Conservation (phyloP, 2,329 filamentous ascomycete genomes). For the Xylaria hypoxylon region DNA sequence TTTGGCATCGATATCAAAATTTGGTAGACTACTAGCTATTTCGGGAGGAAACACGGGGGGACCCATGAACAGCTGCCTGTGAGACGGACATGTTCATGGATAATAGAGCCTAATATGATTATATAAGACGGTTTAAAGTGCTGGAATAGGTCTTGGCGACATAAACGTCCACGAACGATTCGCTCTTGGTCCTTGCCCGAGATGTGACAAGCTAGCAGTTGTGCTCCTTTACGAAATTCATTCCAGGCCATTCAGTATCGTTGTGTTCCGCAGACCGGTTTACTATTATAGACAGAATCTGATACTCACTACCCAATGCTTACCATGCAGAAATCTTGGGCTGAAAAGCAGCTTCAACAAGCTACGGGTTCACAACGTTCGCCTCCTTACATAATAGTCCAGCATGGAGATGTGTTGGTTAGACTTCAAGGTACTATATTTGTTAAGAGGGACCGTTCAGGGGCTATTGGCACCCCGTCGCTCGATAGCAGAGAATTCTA, state of each 20-base stretch:
- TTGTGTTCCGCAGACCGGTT: not conserved
- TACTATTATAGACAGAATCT: not conserved
- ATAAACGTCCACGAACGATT: slow-evolving; percentile 9
- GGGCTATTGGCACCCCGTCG: slow-evolving; percentile 3
- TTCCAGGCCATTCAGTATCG: not conserved
- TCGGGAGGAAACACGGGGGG: slow-evolving; percentile 40
- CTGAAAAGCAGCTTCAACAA: slow-evolving; percentile 13
- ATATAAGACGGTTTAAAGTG: slow-evolving; percentile 12
- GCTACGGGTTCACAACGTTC: slow-evolving; percentile 24
- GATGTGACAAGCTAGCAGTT: slow-evolving; percentile 28
- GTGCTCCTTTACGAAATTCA: slow-evolving; percentile 8
- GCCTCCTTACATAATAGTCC: slow-evolving; percentile 5
- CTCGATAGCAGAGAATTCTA: slow-evolving; percentile 17
- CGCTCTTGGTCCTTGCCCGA: slow-evolving; percentile 4
- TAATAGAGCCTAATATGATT: slow-evolving; percentile 2
- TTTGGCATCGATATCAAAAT: not conserved
- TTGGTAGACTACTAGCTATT: slow-evolving; percentile 23
- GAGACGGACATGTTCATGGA: slow-evolving; percentile 22
- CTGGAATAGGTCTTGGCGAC: slow-evolving; percentile 7
- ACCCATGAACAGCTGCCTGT: slow-evolving; percentile 43
- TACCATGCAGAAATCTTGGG: not conserved
- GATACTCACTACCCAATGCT: slow-evolving; percentile 19
- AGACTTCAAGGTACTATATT: not conserved
- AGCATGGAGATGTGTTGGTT: not conserved
- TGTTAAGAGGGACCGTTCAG: not conserved